Conservation (phyloP, 2,329 filamentous ascomycete species). For the Pseudogymnoascus sp. region DNA sequence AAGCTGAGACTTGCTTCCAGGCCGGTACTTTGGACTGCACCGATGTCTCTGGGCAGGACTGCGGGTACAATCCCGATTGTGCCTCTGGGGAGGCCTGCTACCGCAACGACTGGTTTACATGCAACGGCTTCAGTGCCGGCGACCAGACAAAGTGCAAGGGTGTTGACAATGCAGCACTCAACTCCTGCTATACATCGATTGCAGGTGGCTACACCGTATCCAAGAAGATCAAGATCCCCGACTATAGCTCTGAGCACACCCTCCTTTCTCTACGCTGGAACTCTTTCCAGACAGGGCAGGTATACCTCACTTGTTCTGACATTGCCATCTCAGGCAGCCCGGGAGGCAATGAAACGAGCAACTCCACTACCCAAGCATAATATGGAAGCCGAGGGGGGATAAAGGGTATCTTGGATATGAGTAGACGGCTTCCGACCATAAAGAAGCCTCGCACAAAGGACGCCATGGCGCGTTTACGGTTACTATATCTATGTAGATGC, state of each 20-base stretch:
- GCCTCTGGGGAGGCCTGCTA: constrained; percentile 37
- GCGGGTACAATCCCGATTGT: constrained; percentile 44
- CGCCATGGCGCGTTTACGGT: neutral
- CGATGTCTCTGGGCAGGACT: constrained; percentile 43
- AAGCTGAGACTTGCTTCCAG: constrained; percentile 47
- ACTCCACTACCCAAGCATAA: neutral
- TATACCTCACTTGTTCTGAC: constrained; percentile 48
- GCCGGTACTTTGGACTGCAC: constrained; percentile 42
- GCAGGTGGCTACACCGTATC: constrained; percentile 47
- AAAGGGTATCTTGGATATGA: neutral
- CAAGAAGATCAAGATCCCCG: constrained; percentile 32
- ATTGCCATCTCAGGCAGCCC: constrained; percentile 35
- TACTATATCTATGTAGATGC: neutral
- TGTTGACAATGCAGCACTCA: constrained; percentile 34
- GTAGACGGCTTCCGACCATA: neutral
- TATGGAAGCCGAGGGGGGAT: neutral
- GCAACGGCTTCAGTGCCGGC: constrained; percentile 37
- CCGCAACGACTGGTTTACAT: constrained; percentile 50
- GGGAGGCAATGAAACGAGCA: neutral
- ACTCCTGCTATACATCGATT: constrained; percentile 46
- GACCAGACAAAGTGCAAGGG: constrained; percentile 33
- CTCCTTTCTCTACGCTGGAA: constrained; percentile 49
- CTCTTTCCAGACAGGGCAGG: constrained; percentile 47
- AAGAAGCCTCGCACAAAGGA: neutral
- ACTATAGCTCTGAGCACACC: constrained; percentile 43